A percentile compares a stretch with the other conserved stretches of the same genome.
Conservation (phyloP, 1,284 basidiomycete genomes). For the Cryptococcus sp. region DNA sequence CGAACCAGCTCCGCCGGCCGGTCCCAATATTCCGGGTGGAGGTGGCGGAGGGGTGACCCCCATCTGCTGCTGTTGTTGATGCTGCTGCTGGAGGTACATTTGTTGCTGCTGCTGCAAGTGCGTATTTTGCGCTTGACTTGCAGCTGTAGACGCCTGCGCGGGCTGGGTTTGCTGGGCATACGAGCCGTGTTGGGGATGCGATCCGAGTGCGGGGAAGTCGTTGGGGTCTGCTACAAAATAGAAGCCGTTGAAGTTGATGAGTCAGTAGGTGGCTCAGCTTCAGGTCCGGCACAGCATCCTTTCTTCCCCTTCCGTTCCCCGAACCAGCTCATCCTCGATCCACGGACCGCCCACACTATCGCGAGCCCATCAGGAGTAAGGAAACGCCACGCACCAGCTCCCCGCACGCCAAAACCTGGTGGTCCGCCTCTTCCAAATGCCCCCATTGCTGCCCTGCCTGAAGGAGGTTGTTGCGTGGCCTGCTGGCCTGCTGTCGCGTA, state of each 20-base stretch:
- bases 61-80: slow-evolving; percentile 28
- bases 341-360: no score
- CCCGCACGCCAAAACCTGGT: slow-evolving; percentile 39
- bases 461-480: slow-evolving; percentile 26
- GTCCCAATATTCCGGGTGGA: slow-evolving; percentile 46
- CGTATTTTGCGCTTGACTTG: slow-evolving; percentile 39
- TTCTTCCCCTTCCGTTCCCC: neutral
- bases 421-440: slow-evolving; percentile 34
- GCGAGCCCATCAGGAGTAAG: no score
- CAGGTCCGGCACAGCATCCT: neutral
- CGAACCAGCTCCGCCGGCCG: slow-evolving; percentile 12
- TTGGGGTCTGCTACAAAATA: slow-evolving; percentile 31
- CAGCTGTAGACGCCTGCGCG: slow-evolving; percentile 18
- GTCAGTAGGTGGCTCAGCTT: slow-evolving; percentile 1
- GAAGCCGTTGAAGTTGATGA: neutral
- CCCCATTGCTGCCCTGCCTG: slow-evolving; percentile 17
- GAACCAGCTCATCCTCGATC: no score
- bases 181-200: slow-evolving; percentile 29
- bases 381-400: slow-evolving; percentile 17
- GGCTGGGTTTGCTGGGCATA: slow-evolving; percentile 42
- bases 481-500: slow-evolving; percentile 44
- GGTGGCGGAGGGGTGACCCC: slow-evolving; percentile 38
- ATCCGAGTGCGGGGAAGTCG: slow-evolving; percentile 47
- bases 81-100: slow-evolving; percentile 43
- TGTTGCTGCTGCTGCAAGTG: slow-evolving; percentile 34